A percentile compares a stretch with the other conserved stretches of the same genome.
Conservation (phyloP, 2,329 filamentous ascomycete species). For the Canariomyces notabilis region DNA sequence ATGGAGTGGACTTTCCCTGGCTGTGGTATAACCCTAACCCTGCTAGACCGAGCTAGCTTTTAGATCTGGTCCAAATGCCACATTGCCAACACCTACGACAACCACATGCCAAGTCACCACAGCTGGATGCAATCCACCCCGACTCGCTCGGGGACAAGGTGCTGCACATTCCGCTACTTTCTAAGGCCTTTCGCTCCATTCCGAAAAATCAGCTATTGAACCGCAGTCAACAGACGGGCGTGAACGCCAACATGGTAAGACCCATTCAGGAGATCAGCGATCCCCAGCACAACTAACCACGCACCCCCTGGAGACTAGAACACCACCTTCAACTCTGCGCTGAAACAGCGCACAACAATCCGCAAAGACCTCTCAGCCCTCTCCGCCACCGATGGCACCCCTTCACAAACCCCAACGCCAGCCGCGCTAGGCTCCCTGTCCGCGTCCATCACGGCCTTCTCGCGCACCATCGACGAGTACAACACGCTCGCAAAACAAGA, state of each 20-base stretch:
- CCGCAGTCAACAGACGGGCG: no score
- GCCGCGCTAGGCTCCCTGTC: constrained; percentile 60
- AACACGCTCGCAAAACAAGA: constrained; percentile 79
- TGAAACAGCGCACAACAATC: constrained; percentile 78
- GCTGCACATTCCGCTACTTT: no score
- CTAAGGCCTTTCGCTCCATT: no score
- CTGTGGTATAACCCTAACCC: no score
- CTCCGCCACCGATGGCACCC: constrained; percentile 33
- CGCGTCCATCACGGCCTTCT: constrained; percentile 65
- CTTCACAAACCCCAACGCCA: constrained; percentile 47
- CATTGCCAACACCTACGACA: constrained; percentile 7
- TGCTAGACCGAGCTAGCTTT: no score
- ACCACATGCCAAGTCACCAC: neutral
- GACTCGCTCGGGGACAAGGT: no score
- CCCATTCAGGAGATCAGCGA: neutral
- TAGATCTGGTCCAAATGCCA: constrained; percentile 12
- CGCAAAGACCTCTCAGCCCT: constrained; percentile 71
- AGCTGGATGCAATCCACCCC: neutral
- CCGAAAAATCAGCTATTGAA: no score
- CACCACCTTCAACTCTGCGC: constrained; percentile 77
- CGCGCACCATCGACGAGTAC: constrained; percentile 91
- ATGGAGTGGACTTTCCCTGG: no score
- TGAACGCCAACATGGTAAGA: neutral
- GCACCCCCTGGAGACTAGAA: constrained; percentile 48
- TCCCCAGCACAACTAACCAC: neutral